phyloP scores from a whole-genome alignment of 192 early-diverging fungal species.

The Backusella luteola region DNA sequence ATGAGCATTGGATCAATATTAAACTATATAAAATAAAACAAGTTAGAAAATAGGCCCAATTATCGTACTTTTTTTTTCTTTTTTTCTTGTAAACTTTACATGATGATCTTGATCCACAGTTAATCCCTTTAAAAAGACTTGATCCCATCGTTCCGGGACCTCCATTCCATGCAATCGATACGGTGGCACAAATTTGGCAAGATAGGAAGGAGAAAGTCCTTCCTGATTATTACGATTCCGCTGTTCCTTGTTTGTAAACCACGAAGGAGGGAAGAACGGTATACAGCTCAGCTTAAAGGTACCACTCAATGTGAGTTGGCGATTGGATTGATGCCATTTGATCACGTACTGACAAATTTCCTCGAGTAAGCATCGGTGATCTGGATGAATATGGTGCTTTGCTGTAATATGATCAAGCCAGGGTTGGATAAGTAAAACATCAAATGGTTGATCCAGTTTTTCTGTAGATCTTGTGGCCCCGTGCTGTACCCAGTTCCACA shows the following conservation, averaged over 20 bases:
- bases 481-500: slow-evolving; percentile 26
- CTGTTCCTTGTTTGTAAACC: slow-evolving; percentile 22
- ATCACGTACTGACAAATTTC: slow-evolving; percentile 20
- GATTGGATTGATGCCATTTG: slow-evolving; percentile 23
- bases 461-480: slow-evolving; percentile 2
- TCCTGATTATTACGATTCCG: slow-evolving; percentile 15
- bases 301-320: slow-evolving; percentile 7
- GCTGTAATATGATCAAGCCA: slow-evolving; percentile 11
- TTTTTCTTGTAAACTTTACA: neutral
- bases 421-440: slow-evolving; percentile 6
- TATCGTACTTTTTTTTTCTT: neutral
- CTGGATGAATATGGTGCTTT: slow-evolving; percentile 10
- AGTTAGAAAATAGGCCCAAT: neutral
- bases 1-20: slow-evolving; percentile 13
- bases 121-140: slow-evolving; percentile 30
- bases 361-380: slow-evolving; percentile 14
- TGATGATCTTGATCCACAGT: slow-evolving; percentile 25
- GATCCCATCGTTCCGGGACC: slow-evolving; percentile 25
- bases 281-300: slow-evolving; percentile 15
- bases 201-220: slow-evolving; percentile 26
- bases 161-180: slow-evolving; percentile 14
- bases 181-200: slow-evolving; percentile 28
- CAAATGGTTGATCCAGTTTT: slow-evolving; percentile 10
- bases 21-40: neutral
- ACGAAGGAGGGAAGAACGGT: slow-evolving; percentile 25